Conservation (phyloP, 495 filamentous ascomycete species). For the Choiromyces venosus region DNA sequence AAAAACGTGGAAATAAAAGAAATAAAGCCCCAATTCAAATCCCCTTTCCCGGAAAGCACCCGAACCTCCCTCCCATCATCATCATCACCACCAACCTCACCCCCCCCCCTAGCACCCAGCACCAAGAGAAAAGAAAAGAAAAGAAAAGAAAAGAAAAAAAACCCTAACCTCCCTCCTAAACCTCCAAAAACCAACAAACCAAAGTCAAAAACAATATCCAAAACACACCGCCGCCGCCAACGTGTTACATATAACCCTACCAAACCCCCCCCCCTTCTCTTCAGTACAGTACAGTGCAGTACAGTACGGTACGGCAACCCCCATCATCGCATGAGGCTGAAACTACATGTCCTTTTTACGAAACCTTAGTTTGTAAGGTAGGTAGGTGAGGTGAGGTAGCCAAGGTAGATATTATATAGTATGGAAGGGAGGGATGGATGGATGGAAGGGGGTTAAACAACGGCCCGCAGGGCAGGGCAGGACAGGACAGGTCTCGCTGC, state of each 20-base stretch:
- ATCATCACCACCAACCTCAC: neutral
- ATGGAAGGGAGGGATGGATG: neutral
- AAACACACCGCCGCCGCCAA: conserved; percentile 1
- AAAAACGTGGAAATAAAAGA: conserved; percentile 2
- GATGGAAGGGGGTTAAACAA: neutral
- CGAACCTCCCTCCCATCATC: too few species aligned
- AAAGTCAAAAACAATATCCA: too few species aligned
- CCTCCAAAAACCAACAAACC: neutral
- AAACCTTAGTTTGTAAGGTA: too few species aligned
- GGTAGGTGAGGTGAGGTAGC: too few species aligned
- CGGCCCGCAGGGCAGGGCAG: conserved; percentile 1
- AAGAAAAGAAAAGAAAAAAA: too few species aligned
- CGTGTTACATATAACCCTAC: neutral
- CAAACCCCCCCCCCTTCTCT: neutral
- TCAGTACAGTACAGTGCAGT: too few species aligned
- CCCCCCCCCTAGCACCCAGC: too few species aligned
- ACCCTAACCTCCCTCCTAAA: too few species aligned
- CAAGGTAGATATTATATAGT: neutral
- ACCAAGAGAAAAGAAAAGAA: too few species aligned
- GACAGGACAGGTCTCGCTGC: neutral
- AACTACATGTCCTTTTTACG: conserved; percentile 1
- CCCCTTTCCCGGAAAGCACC: neutral
- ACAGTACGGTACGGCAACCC: too few species aligned
- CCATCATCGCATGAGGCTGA: conserved; percentile 2
- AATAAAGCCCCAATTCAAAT: neutral